Conservation (phyloP, 345 rosid species). For the Hevea brasiliensis region DNA sequence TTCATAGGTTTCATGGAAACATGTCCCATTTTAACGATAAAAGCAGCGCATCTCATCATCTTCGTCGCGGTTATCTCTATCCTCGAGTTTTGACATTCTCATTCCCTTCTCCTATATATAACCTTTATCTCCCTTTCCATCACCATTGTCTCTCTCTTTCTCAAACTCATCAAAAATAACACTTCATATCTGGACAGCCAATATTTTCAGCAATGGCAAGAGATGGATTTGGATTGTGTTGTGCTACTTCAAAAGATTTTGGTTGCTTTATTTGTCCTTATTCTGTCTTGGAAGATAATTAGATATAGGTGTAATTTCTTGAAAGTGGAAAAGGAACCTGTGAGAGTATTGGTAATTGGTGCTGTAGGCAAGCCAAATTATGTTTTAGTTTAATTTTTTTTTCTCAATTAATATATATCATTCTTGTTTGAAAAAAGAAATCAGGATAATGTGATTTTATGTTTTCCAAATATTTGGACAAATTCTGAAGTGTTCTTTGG, state of each 20-base stretch:
- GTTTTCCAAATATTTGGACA: background rate
- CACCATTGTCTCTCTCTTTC: background rate
- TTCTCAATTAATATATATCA: background rate
- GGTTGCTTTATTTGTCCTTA: conserved; percentile 42
- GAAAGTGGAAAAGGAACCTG: conserved; percentile 58
- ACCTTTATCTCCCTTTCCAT: background rate
- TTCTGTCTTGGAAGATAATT: conserved; percentile 57
- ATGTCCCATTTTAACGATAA: background rate
- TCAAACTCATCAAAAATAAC: too few relatives aligned
- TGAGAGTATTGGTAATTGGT: conserved; percentile 63
- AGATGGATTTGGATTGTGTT: conserved; percentile 39
- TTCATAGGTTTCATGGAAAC: conserved; percentile 1
- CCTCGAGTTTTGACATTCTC: conserved; percentile 19
- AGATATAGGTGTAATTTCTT: conserved; percentile 54
- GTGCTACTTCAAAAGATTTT: conserved; percentile 47
- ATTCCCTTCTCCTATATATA: conserved; percentile 10
- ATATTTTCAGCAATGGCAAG: conserved; percentile 18
- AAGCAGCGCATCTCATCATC: background rate
- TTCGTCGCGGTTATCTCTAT: conserved; percentile 9
- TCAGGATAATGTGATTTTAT: background rate
- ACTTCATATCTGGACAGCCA: background rate
- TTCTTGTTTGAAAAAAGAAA: background rate
- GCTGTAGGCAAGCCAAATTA: conserved; percentile 66
- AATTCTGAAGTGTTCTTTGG: background rate
- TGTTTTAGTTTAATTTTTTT: background rate